Base-by-base conservation (phyloP, 2,329 filamentous ascomycete species). In the Scopulariopsis brevicaulis region DNA sequence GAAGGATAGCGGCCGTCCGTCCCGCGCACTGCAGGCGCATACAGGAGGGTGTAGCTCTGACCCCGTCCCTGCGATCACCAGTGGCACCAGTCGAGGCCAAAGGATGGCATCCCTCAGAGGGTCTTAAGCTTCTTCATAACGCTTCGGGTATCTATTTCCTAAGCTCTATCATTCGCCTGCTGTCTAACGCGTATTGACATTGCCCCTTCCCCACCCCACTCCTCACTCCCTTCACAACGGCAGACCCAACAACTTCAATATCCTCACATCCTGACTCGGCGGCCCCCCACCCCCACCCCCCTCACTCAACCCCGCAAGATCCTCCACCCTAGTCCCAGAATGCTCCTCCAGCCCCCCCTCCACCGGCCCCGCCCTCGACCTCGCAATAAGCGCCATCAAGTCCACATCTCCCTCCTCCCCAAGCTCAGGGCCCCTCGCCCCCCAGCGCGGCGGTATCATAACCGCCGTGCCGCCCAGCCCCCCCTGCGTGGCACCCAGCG, bases 341-440 rank as follows among this genome's bases (percentile, higher is more conserved):
- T 75, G 73, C 22, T 75, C 65, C 60, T 75, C 73, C 12, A 76
- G 60, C 3, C 64, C 65, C 2, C 66, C 65, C n/a, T 65, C 66
- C 1, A 63, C 60, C 1, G 62, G 60, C 15, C 64, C 60, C 15
- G 63, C 62, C 57, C 66, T 68, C 32, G 70, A 69, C 3, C 65
- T 65, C 15, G 70, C 68, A 1, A 74, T 63, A 4, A 71, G 60
- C 1, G 61, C 64, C 8, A 64, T 53, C 24, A 74, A 58, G 34
- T 73, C 68, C 10, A 73, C 40, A 2, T 22, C 34, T 2, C 22
- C 50, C 10, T 37, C 34, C 40, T 22, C 10, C n/a, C 18, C 25
- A 51, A 37, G 11, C 20, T 37, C 15, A 25, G 46, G 4, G 18
- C 53, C 8, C 55, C 59, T 32, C 63, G 24, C 63, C 58, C 52